Conservation (phyloP, 257 asterid genomes). For the Ocimum tenuiflorum region DNA sequence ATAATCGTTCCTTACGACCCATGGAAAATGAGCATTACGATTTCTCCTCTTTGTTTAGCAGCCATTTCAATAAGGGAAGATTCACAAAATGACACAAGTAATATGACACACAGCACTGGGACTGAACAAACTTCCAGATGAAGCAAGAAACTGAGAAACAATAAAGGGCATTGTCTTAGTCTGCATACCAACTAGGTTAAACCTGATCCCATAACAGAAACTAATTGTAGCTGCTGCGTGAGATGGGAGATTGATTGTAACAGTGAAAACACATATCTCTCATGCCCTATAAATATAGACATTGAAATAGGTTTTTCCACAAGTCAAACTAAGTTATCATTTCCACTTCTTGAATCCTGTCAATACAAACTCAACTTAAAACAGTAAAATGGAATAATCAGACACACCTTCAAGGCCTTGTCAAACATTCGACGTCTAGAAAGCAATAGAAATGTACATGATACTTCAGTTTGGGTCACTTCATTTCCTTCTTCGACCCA, state of each 20-base stretch:
- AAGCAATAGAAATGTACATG: slow-evolving; percentile 26
- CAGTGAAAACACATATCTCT: too few species aligned
- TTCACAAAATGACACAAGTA: too few species aligned
- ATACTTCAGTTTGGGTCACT: slow-evolving; percentile 37
- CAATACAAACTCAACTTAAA: too few species aligned
- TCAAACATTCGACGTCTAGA: slow-evolving; percentile 38
- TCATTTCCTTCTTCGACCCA: slow-evolving; percentile 69
- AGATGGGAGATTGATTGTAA: too few species aligned
- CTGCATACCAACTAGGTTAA: not conserved
- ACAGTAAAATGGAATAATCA: not conserved
- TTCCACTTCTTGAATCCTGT: not conserved
- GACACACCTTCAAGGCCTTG: slow-evolving; percentile 72
- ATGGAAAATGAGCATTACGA: not conserved
- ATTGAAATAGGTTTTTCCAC: too few species aligned
- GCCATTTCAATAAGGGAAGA: too few species aligned
- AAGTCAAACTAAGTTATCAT: not conserved
- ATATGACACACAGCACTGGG: too few species aligned
- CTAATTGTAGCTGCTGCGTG: too few species aligned
- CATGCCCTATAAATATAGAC: too few species aligned
- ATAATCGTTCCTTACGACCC: not conserved
- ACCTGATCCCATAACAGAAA: not conserved
- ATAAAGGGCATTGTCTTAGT: too few species aligned
- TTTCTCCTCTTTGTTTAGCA: too few species aligned
- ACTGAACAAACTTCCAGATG: not conserved
- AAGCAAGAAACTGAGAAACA: not conserved